phyloP scores from a whole-genome alignment of 257 asterid species.

The Linaria vulgaris region DNA sequence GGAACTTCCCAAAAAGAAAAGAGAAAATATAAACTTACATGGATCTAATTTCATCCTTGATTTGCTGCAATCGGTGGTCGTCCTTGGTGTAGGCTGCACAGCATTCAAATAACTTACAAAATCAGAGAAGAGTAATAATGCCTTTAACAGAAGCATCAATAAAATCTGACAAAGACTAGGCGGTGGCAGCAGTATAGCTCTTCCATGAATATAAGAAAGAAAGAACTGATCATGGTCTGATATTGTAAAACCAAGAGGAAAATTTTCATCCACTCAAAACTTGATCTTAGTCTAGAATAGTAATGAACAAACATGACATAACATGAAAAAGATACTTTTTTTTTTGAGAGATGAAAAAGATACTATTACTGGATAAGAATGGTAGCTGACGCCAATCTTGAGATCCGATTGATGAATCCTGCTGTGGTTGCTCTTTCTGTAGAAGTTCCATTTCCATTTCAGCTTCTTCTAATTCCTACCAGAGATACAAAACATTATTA shows the following conservation, averaged over 20 bases:
- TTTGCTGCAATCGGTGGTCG: conserved; percentile 68
- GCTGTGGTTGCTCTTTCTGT: conserved; percentile 50
- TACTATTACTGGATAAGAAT: conserved; percentile 37
- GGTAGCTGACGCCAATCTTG: conserved; percentile 62
- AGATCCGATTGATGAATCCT: conserved; percentile 47
- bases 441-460: conserved; percentile 92
- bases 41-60: conserved; percentile 76
- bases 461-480: conserved; percentile 91
- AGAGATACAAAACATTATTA: conserved; percentile 25
- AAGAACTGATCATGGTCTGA: no score
- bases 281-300: neutral
- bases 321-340: neutral
- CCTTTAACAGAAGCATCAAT: neutral
- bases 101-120: conserved; percentile 5
- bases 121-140: neutral
- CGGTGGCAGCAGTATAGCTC: conserved; percentile 1
- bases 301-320: neutral
- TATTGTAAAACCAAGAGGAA: no score
- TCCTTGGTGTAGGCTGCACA: conserved; percentile 55
- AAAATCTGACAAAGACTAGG: conserved; percentile 8
- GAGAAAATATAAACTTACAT: conserved; percentile 49
- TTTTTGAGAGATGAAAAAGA: neutral
- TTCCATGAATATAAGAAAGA: no score
- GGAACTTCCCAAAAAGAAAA: conserved; percentile 1
- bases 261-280: neutral